Evolutionary conservation across 129 eudicot species (phyloP), one percentile per base, ranked within the genome.

Genomic region (Escallonia rubra): DNA sequence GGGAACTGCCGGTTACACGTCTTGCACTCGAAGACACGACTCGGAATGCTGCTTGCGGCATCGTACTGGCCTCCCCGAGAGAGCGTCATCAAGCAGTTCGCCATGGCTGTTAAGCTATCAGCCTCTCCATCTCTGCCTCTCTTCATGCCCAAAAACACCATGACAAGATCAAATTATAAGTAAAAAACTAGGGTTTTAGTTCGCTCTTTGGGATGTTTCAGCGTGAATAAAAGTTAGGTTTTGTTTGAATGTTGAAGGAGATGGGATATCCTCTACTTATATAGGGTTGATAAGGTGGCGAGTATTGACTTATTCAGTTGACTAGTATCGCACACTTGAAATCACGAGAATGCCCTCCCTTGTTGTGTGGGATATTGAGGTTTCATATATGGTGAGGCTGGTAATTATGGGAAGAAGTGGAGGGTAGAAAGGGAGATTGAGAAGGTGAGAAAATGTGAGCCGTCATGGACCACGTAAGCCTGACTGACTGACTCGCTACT

Each of bases 1-100:
- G 91, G 65, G 66, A 92, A 92, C 48, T 83, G 85, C 10, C 91
- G 75, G 79, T 88, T 84, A 45, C 97, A 91, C 2, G 97, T 91
- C 59, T 85, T 91, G 84, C 97, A 91, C 76, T 81, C 85, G 43
- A 85, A 91, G 0, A 88, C 86, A 10, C 89, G 83, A 57, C 14
- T 12, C 23, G 59, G n/a, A 54, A 11, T 54, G 34, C 34, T 23
- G 34, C 34, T 23, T 23, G 10, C n/a, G 59, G 13, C 23, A 42
- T 57, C 62, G 15, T 38, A 61, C 16, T 56, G 61, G 15, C 61
- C 69, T 53, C 70, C 80, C 2, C 47, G 67, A 7, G 97, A 85
- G 48, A 88, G 78, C 43, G 83, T 51, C 68, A 88, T 81, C 66
- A 91, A 59, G 81, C 61, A 91, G 70, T 83, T 88, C 4, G 96